phyloP scores from a whole-genome alignment of 2,329 filamentous ascomycete genomes.

The Exophiala phaeomuriformis region DNA sequence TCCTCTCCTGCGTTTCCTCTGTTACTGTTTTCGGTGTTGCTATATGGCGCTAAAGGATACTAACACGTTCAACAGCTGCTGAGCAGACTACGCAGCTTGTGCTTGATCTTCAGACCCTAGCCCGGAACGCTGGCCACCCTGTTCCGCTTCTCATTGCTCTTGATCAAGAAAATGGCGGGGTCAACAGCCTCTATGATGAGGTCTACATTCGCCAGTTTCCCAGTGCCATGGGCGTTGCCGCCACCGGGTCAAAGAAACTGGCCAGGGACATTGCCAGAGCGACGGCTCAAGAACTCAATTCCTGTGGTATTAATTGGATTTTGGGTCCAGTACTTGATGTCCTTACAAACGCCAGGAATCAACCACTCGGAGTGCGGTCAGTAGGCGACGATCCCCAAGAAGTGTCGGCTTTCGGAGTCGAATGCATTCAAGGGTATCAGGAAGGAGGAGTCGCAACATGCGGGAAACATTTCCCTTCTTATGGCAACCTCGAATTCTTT shows the following conservation, averaged over 20 bases:
- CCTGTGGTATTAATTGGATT: constrained; percentile 93
- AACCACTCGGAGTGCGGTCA: constrained; percentile 81
- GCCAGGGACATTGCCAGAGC: constrained; percentile 88
- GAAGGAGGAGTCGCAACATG: constrained; percentile 83
- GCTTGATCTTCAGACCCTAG: constrained; percentile 85
- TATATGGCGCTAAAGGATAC: constrained; percentile 21
- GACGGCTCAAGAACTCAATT: constrained; percentile 83
- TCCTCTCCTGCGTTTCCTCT: constrained; percentile 10
- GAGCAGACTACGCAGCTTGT: constrained; percentile 82
- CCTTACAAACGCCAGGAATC: constrained; percentile 83
- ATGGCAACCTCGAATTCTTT: constrained; percentile 88
- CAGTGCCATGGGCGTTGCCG: constrained; percentile 94
- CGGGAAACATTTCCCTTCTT: constrained; percentile 94
- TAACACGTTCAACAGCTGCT: constrained; percentile 55
- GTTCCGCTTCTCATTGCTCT: constrained; percentile 83
- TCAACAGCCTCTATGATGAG: constrained; percentile 93
- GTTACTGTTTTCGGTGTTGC: constrained; percentile 6
- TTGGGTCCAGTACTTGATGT: constrained; percentile 91
- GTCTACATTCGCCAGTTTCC: constrained; percentile 95
- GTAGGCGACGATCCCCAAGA: constrained; percentile 91
- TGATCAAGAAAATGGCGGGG: constrained; percentile 96
- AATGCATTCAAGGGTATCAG: constrained; percentile 85
- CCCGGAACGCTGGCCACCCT: constrained; percentile 80
- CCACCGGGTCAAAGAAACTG: constrained; percentile 74
- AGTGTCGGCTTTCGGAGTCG: constrained; percentile 84